Base-by-base conservation (phyloP, 1,284 basidiomycete species). In the Hemileia vastatrix region DNA sequence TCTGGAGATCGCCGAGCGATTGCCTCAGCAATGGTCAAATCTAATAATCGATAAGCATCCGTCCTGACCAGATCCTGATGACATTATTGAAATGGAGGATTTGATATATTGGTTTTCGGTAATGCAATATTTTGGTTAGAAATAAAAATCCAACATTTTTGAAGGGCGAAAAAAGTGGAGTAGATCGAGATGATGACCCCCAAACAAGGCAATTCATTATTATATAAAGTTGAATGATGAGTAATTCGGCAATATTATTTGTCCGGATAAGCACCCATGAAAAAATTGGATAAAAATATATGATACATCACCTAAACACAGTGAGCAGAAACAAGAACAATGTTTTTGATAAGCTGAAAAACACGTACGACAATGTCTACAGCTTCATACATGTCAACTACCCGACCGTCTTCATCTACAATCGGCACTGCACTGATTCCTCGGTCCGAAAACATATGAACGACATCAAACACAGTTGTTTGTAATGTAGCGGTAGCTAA, bases 361-460 rank as follows among this genome's bases (percentile, higher is more conserved):
- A 6, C 0, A 83, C 89, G 76, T 77, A 94, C 91, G 67, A 98
- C 95, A 54, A 98, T 94, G 79, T 99, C 95, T 19, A 99, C 95
- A 1, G 94, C 96, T 78, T 99, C 95, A 76, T 98, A 99, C 49
- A 99, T 78, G 76, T 99, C 94, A 63, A 98, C 84, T 33, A 98
- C 95, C 62, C 93, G 83, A 6, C 94, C 95, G 2, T 92, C 83
- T 63, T 89, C 85, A 72, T 96, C 90, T 21, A 98, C 81, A 72
- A 99, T 96, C 2, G 95, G 95, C 8, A 99, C 94, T 1, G 94
- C 93, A 21, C 90, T 94, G 69, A 99, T 96, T 13, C 91, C 88
- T 36, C 86, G 83, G 76, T 94, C 90, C 0, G 90, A 95, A 76
- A 98, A 98, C 87, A 96, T 92, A 76, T 98, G 95, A 0, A 98